Evolutionary conservation across 1,284 basidiomycete species (phyloP), one percentile per base, ranked within the genome.

Genomic region (Puccinia polysora): DNA sequence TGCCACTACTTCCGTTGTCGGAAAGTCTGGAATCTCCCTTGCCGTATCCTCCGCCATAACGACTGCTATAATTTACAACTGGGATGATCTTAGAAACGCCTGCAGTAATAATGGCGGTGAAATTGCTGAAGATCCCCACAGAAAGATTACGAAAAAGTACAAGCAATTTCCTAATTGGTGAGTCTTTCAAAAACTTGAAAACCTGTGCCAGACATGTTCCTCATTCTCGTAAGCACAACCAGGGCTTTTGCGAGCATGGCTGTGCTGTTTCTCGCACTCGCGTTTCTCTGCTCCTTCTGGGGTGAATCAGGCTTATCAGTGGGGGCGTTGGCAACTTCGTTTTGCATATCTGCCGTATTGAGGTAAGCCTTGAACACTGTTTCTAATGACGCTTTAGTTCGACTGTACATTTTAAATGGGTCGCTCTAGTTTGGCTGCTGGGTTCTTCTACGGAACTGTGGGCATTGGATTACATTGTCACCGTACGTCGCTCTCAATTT

Each of bases 401-500:
- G 43, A 1, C 7, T 3, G 25, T 49, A n/a, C n/a, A 28, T 23
- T 18, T 43, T 55, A 34, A n/a, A 18, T 43, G 36, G 38, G 36
- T 59, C 23, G n/a, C 38, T 14, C 10, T 40, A 69, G 67, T 38
- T 69, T 69, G n/a, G 67, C 67, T 7, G 67, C 67, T 4, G 67
- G 52, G 50, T 69, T 69, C 47, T 69, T 69, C n/a, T 58, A 60
- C 32, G 67, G 25, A 32, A 69, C 40, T 18, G 56, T 58, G 14
- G 67, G 67, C 4, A 52, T 69, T n/a, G 23, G 30, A 8, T 60
- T 69, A 40, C 67, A 60, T 58, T 69, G 67, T 38, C 67, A 69
- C 30, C 28, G 67, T 69, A 23, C 30, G 67, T 69, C 8, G 45
- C 18, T 43, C 6, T 14, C 20, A 10, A 20, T 30, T n/a, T 55